Evolutionary conservation across 169 alveolate genomes (phyloP), one percentile per base, ranked within the genome.

Genomic region (Neospora caninum): DNA sequence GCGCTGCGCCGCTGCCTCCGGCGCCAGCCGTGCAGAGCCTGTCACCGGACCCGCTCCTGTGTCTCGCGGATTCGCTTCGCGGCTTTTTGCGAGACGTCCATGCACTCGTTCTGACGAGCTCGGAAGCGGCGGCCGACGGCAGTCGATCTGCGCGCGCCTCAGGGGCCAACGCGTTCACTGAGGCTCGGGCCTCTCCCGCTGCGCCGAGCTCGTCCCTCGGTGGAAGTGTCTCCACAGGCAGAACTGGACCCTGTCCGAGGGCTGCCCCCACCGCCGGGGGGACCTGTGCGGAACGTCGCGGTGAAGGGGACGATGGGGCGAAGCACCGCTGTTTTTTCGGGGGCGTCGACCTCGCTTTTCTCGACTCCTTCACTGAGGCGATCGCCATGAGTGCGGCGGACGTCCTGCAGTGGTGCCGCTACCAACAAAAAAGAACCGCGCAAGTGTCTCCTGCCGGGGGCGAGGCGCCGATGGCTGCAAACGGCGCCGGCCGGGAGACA

Each of bases 21-120:
- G 93, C 80, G 39, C 38, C 53, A 9, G 86, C 39, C 38, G 88
- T 67, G 38, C 67, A 49, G n/a, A 42, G 93, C 73, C 83, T 89
- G 80, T 31, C 34, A 38, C 86, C 93, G 7, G 93, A 53, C 36
- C 80, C 87, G 18, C 88, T 89, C 53, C 88, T 89, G 49, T 83
- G 88, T 29, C 53, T 89, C 38, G 93, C 93, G 18, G 93, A 89
- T 69, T 36, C 93, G 80, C 73, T 89, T n/a, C 82, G 83, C 16
- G 80, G 31, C 22, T 31, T 89, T 38, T 38, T 88, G 38, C n/a
- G 43, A 10, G 93, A 88, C 31, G 93, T 64, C 7, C 73, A 27
- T 27, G 73, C 73, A 49, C 58, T 49, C 58, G 58, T 49, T 49
- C 58, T 49, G 58, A 49, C 4, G 58, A 49, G 58, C 58, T 49